Base-by-base conservation (phyloP, 129 eudicot genomes). In the Scalesia atractyloides region DNA sequence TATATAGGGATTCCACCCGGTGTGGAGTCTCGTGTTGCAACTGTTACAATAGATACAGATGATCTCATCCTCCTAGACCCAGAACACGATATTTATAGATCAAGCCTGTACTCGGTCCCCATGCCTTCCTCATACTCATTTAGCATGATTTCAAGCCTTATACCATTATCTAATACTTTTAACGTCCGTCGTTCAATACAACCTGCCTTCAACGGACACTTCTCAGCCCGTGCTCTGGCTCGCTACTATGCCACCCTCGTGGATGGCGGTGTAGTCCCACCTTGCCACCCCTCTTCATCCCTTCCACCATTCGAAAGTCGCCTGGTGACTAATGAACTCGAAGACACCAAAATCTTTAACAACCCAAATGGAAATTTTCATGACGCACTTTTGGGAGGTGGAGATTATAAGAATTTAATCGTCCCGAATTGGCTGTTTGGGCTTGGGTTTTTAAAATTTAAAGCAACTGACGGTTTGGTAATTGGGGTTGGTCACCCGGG, bases 1-100 rank as follows among this genome's bases (percentile, higher is more conserved):
- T 92, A 92, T 80, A 70, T 92, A 66, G 97, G 97, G 82, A 92
- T 92, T 66, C 97, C 97, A 60, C 96, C 94, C 72, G 96, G 96
- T 73, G 89, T 91, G 72, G 97, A 91, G 73, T 84, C 96, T 72
- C 94, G 97, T 17, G 80, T 89, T 47, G 97, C 96, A 9, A 80
- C 88, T 60, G 91, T 92, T 16, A 86, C 97, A 11, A 22, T 87
- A 24, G 97, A 91, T 74, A 69, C 69, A 62, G 84, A 65, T 48
- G 97, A 85, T 60, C 75, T 89, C 49, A 58, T 30, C 66, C 85
- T 67, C 67, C 56, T 86, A 34, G 44, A 88, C 8, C 80, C 74
- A 24, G 58, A 74, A 8, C 74, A 74, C 16, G 69, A 79, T 11
- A 59, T 46, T 57, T 56, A 30, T 15, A 84, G 82, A 46, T 48